Conservation (phyloP, 2,329 filamentous ascomycete genomes). For the Epichloe festucae region DNA sequence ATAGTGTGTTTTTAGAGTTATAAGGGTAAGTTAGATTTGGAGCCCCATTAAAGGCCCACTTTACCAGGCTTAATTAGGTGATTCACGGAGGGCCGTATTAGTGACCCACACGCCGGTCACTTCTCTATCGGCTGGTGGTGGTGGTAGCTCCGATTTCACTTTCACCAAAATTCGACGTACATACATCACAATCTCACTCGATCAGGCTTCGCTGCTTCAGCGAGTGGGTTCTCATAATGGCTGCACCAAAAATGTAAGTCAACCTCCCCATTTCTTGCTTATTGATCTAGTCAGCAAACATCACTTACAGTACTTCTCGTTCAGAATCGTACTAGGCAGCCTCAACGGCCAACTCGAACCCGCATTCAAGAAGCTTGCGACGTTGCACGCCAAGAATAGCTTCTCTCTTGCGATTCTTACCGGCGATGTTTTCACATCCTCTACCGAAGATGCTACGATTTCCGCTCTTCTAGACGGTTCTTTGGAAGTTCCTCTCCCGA, state of each 20-base stretch:
- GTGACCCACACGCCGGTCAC: too few relatives aligned
- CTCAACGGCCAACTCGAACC: constrained; percentile 66
- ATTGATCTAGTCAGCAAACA: background rate
- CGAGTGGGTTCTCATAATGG: constrained; percentile 21
- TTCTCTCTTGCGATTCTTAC: constrained; percentile 77
- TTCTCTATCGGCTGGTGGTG: too few relatives aligned
- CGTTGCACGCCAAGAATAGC: constrained; percentile 72
- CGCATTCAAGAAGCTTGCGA: constrained; percentile 67
- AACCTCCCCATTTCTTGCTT: too few relatives aligned
- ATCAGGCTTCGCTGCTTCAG: background rate
- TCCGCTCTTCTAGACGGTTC: constrained; percentile 57
- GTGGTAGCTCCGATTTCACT: too few relatives aligned
- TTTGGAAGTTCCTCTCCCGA: constrained; percentile 64
- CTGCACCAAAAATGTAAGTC: constrained; percentile 35
- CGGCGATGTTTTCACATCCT: constrained; percentile 65
- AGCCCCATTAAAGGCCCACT: too few relatives aligned
- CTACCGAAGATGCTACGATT: constrained; percentile 45
- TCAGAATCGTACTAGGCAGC: constrained; percentile 68
- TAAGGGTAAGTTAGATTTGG: too few relatives aligned
- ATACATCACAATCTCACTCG: background rate
- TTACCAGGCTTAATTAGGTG: too few relatives aligned
- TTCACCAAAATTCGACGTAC: constrained; percentile 7
- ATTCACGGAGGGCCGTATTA: too few relatives aligned
- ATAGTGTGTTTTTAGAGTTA: too few relatives aligned
- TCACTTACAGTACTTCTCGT: background rate